Percentiles rank a stretch among this genome's conserved stretches.
Evolutionary conservation across 2,329 filamentous ascomycete genomes (phyloP).

Genomic region (Cercospora zeina): DNA sequence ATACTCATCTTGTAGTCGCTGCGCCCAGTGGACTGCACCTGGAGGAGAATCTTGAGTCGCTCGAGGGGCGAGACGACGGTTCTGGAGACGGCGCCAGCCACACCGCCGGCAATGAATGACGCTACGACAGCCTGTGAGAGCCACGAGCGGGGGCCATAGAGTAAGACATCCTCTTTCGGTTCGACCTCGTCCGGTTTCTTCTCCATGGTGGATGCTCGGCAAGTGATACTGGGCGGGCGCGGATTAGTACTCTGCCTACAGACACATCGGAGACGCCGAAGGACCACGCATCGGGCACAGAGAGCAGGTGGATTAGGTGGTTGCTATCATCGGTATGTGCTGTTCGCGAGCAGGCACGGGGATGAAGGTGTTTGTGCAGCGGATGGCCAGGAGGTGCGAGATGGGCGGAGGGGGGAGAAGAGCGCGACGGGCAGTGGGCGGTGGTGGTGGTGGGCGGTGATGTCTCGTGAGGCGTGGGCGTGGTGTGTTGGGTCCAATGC

Average conservation of each 20-base stretch:
- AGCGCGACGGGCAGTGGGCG: not conserved
- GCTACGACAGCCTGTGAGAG: slow-evolving; percentile 83
- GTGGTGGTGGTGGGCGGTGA: not conserved
- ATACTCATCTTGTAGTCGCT: slow-evolving; percentile 94
- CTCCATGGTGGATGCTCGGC: slow-evolving; percentile 2
- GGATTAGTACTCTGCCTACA: not conserved
- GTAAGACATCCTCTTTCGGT: not conserved
- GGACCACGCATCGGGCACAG: slow-evolving; percentile 4
- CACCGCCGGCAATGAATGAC: slow-evolving; percentile 89
- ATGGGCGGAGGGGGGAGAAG: not conserved
- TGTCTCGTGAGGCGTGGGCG: slow-evolving; percentile 12
- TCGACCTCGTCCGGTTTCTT: not conserved
- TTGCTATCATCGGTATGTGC: slow-evolving; percentile 6
- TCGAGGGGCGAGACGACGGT: slow-evolving; percentile 96
- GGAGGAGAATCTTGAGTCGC: slow-evolving; percentile 95
- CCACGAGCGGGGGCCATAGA: slow-evolving; percentile 26
- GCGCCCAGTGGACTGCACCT: slow-evolving; percentile 85
- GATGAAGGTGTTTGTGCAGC: not conserved
- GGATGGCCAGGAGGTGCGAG: not conserved
- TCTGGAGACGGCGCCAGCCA: slow-evolving; percentile 93
- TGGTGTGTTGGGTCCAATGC: slow-evolving; percentile 8
- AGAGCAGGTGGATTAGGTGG: not conserved
- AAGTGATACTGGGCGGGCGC: slow-evolving; percentile 1
- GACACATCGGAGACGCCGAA: slow-evolving; percentile 3
- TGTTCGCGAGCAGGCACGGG: not conserved